Evolutionary conservation across 139 green algal species (phyloP).

Genomic region (Diplosphaera chodatii): DNA sequence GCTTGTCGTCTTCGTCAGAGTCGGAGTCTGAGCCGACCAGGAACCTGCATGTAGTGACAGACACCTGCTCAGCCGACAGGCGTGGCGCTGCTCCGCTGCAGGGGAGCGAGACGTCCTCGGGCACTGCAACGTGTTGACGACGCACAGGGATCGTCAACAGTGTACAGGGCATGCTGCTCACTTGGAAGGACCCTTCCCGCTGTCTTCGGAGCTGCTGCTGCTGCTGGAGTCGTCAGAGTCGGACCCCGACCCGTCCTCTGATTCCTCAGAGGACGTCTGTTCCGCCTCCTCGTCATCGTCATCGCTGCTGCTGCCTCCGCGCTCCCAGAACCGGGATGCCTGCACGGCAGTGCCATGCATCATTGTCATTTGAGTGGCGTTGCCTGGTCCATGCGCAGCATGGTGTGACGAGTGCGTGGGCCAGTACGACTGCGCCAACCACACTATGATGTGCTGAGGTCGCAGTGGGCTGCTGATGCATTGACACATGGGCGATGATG

Average conservation of each 20-base stretch:
- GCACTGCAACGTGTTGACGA: too few relatives aligned
- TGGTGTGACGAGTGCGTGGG: too few relatives aligned
- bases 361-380: too few relatives aligned
- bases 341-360: neutral
- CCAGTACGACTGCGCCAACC: too few relatives aligned
- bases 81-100: too few relatives aligned
- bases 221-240: constrained; percentile 18
- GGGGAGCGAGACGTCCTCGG: too few relatives aligned
- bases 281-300: constrained; percentile 53
- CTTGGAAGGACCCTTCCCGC: constrained; percentile 30
- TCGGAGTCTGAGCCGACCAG: constrained; percentile 69
- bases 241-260: constrained; percentile 24
- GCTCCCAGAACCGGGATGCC: constrained; percentile 69
- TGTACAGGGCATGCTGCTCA: constrained; percentile 16
- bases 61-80: too few relatives aligned
- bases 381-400: too few relatives aligned
- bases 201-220: constrained; percentile 26
- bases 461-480: too few relatives aligned
- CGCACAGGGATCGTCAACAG: too few relatives aligned
- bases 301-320: constrained; percentile 41
- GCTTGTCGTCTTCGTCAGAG: constrained; percentile 62
- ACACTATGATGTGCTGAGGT: too few relatives aligned
- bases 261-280: constrained; percentile 29
- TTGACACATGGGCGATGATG: too few relatives aligned
- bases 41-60: constrained; percentile 68